These are phyloP conservation scores for Solanum arcanum DNA, from an alignment of 257 asterid species.

Conservation along the genomic window DNA sequence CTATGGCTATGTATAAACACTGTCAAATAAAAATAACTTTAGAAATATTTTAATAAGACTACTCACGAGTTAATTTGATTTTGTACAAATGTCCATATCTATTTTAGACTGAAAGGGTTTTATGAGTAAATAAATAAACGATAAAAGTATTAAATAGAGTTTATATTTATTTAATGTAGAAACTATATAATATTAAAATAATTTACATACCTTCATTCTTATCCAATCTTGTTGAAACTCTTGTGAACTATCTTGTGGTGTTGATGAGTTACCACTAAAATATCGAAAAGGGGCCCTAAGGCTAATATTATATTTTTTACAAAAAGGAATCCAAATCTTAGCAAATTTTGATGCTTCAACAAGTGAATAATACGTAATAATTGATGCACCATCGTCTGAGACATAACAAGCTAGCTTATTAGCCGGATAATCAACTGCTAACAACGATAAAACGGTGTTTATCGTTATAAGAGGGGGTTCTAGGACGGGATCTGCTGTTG, in stretches of 20 bases:
- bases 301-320: slow-evolving; percentile 11
- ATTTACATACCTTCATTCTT: slow-evolving; percentile 11
- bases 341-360: slow-evolving; percentile 23
- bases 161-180: neutral
- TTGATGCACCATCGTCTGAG: slow-evolving; percentile 30
- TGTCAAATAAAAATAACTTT: too few relatives aligned
- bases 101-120: too few relatives aligned
- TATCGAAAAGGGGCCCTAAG: slow-evolving; percentile 29
- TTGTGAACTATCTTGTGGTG: neutral
- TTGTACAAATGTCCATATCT: too few relatives aligned
- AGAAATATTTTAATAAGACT: neutral
- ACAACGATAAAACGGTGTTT: slow-evolving; percentile 24
- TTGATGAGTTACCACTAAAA: neutral
- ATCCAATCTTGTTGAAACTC: slow-evolving; percentile 14
- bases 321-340: slow-evolving; percentile 25
- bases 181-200: neutral
- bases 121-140: too few relatives aligned
- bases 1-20: too few relatives aligned
- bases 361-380: slow-evolving; percentile 19
- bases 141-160: neutral
- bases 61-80: neutral
- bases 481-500: slow-evolving; percentile 20
- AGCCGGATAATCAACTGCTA: slow-evolving; percentile 26
- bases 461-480: slow-evolving; percentile 25
- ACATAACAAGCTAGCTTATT: slow-evolving; percentile 24